Percentiles rank a stretch among this genome's conserved stretches.
These are phyloP conservation scores for Conoideocrella luteorostrata DNA, from an alignment of 2,329 filamentous ascomycete species.

Conservation along the genomic window DNA sequence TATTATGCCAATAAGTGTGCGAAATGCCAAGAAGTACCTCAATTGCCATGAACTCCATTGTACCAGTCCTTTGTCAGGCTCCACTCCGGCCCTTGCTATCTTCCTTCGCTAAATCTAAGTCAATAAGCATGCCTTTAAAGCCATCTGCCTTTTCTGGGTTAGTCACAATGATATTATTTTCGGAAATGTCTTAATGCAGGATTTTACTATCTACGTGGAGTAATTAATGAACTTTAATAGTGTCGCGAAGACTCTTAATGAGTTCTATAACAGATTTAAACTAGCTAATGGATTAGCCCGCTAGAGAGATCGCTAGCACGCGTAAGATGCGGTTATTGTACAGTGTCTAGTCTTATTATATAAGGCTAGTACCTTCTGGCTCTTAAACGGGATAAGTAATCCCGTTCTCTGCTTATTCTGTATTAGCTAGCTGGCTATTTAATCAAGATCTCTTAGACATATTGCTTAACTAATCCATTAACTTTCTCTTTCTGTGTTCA, in stretches of 20 bases:
- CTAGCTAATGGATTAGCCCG: slow-evolving; percentile 6
- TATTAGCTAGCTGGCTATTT: not conserved
- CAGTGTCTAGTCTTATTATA: not conserved
- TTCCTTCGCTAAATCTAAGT: slow-evolving; percentile 9
- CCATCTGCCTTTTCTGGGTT: slow-evolving; percentile 3
- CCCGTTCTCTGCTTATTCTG: not conserved
- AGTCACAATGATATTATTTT: slow-evolving; percentile 9
- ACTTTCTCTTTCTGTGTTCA: slow-evolving; percentile 1
- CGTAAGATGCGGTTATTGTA: slow-evolving; percentile 7
- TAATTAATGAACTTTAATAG: slow-evolving; percentile 8
- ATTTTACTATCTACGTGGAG: slow-evolving; percentile 6
- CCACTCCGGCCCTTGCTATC: slow-evolving; percentile 5
- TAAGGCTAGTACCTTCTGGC: slow-evolving; percentile 2
- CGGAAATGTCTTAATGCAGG: slow-evolving; percentile 8
- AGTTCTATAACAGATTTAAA: slow-evolving; percentile 9
- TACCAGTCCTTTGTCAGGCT: slow-evolving; percentile 1
- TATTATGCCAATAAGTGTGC: slow-evolving; percentile 2
- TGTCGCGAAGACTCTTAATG: slow-evolving; percentile 8
- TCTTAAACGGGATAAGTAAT: not conserved
- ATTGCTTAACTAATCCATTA: not conserved
- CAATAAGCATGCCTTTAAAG: slow-evolving; percentile 9
- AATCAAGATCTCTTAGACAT: slow-evolving; percentile 1
- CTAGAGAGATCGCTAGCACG: slow-evolving; percentile 9
- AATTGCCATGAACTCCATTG: slow-evolving; percentile 5
- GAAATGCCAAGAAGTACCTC: slow-evolving; percentile 2